These are phyloP conservation scores for Lanmaoa pseudosensibilis DNA, from an alignment of 768 basidiomycete species.

Conservation along the genomic window DNA sequence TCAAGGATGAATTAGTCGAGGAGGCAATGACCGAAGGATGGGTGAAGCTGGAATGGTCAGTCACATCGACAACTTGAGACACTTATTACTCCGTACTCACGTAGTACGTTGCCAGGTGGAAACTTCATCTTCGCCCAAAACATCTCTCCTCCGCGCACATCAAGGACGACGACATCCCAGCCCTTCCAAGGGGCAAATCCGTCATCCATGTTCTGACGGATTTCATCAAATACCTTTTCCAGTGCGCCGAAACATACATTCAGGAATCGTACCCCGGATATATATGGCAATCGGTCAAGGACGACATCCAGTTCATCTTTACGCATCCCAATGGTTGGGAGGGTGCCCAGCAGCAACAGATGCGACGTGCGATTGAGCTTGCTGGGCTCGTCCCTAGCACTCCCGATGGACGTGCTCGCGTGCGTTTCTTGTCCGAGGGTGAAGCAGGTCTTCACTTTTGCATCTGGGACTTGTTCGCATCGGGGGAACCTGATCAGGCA, in stretches of 20 bases:
- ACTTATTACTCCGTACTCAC: neutral
- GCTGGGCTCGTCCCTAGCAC: slow-evolving; percentile 50
- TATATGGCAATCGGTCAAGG: slow-evolving; percentile 44
- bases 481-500: slow-evolving; percentile 9
- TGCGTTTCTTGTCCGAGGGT: slow-evolving; percentile 58
- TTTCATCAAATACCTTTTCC: slow-evolving; percentile 43
- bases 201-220: slow-evolving; percentile 43
- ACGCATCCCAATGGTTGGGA: slow-evolving; percentile 68
- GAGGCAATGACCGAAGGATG: slow-evolving; percentile 40
- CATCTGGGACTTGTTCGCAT: slow-evolving; percentile 34
- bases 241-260: slow-evolving; percentile 45
- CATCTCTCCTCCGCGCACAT: slow-evolving; percentile 26
- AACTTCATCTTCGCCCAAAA: slow-evolving; percentile 40
- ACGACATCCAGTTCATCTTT: slow-evolving; percentile 48
- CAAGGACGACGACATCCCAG: slow-evolving; percentile 34
- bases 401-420: slow-evolving; percentile 36
- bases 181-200: slow-evolving; percentile 41
- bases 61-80: neutral
- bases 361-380: slow-evolving; percentile 49
- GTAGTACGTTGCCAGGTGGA: slow-evolving; percentile 24
- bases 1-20: slow-evolving; percentile 35
- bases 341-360: slow-evolving; percentile 50
- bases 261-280: slow-evolving; percentile 42
- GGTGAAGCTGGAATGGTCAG: slow-evolving; percentile 45
- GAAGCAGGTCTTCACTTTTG: slow-evolving; percentile 62